Evolutionary conservation across 805 yeast species (phyloP), one percentile per base, ranked within the genome.

Genomic region (Kuraishia piskuri): DNA sequence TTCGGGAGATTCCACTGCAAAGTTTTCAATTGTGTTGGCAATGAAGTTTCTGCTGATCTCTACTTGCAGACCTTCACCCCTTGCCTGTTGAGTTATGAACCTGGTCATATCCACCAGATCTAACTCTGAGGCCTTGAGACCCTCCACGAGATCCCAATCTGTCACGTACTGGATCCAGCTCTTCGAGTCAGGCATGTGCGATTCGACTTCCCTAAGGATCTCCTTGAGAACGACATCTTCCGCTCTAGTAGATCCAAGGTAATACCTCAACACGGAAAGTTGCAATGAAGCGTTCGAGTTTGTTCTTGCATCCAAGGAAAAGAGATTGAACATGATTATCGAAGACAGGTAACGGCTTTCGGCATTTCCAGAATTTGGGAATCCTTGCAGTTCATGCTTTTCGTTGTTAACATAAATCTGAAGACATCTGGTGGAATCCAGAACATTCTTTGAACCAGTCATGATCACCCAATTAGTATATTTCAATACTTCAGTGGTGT

Each of bases 91-190:
- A 50, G 74, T 71, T 52, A 81, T 71, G 25, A 82, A 59, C 52
- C 70, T 68, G n/a, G 75, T 49, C 19, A 31, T 74, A 44, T 72
- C 74, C 2, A 79, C 82, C n/a, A 76, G 56, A 1, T 76, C 83
- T 17, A 70, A 58, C 24, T 78, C 83, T 22, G 66, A 68, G 47
- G 68, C 72, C 3, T 63, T 61, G 17, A 58, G 68, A 47, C 65
- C 79, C 63, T 75, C 73, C 47, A 63, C 62, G 51, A 84, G 76
- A 51, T 86, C 90, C 95, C 96, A 88, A 48, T 76, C 71, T 36
- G 74, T 68, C 4, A 87, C 82, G 40, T 72, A 64, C 51, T 74
- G 74, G n/a, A 86, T 72, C 95, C 96, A 90, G 7, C 90, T 80
- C 24, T 54, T 59, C 8, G 55, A 59, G 3, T 66, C 59, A 14